Evolutionary conservation across 2,329 filamentous ascomycete genomes (phyloP).

Genomic region (Aspergillus unguis): DNA sequence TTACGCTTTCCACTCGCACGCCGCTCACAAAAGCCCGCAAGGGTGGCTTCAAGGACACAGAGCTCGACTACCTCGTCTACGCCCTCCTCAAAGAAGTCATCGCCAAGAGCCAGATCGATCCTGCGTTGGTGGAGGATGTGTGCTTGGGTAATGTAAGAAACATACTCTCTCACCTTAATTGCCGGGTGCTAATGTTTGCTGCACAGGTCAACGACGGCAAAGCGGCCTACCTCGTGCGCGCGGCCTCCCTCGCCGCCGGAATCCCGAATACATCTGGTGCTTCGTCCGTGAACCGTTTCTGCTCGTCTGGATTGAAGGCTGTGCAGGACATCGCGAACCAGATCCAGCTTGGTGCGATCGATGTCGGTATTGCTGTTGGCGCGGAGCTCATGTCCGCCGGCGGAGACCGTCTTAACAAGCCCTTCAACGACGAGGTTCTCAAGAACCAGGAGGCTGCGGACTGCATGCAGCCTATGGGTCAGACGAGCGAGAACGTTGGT

Average conservation of each 20-base stretch:
- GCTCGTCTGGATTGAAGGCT: conserved; percentile 92
- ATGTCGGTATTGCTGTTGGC: conserved; percentile 81
- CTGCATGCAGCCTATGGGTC: conserved; percentile 94
- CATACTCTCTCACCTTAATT: too few relatives aligned
- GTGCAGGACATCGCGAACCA: conserved; percentile 91
- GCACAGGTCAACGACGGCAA: conserved; percentile 71
- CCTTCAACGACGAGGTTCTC: conserved; percentile 75
- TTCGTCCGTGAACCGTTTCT: conserved; percentile 89
- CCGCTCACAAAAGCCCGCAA: conserved; percentile 84
- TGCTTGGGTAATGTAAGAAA: conserved; percentile 78
- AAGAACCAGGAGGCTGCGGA: conserved; percentile 74
- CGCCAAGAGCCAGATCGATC: conserved; percentile 72
- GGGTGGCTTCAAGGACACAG: conserved; percentile 93
- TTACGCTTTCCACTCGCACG: conserved; percentile 86
- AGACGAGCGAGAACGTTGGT: conserved; percentile 94
- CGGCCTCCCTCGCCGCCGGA: conserved; percentile 82
- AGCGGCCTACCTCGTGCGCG: conserved; percentile 86
- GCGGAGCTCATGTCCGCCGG: conserved; percentile 82
- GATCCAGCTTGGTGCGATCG: conserved; percentile 75
- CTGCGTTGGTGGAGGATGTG: conserved; percentile 80
- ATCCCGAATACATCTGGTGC: conserved; percentile 86
- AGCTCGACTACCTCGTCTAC: conserved; percentile 80
- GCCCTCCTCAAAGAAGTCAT: conserved; percentile 74
- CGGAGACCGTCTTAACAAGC: conserved; percentile 65
- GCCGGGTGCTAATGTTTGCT: too few relatives aligned